phyloP scores from a whole-genome alignment of 1,284 basidiomycete species.

The Agaricales sp. region DNA sequence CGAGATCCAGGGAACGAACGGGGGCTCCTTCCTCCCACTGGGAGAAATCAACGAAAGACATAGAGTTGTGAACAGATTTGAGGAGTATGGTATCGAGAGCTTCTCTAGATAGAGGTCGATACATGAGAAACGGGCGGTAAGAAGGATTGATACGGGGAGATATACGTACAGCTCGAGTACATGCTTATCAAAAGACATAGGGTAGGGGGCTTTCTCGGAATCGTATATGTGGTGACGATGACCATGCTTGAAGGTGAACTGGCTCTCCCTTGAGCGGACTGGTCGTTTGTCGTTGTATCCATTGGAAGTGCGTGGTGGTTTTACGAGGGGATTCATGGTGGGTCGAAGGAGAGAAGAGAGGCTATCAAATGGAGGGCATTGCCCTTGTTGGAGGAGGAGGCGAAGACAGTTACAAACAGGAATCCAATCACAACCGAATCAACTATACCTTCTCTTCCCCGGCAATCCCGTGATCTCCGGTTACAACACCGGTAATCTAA shows the following conservation, averaged over 20 bases:
- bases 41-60: not conserved
- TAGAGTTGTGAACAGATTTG: not conserved
- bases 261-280: conserved; percentile 36
- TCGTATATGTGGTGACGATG: conserved; percentile 55
- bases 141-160: no score
- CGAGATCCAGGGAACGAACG: conserved; percentile 39
- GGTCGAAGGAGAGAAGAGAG: conserved; percentile 15
- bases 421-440: no score
- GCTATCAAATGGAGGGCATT: not conserved
- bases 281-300: conserved; percentile 23
- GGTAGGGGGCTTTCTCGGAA: conserved; percentile 57
- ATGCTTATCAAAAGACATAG: conserved; percentile 34
- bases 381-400: not conserved
- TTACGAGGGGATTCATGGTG: conserved; percentile 18
- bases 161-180: conserved; percentile 17
- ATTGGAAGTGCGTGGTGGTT: conserved; percentile 35
- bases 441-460: no score
- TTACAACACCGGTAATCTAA: no score
- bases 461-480: no score
- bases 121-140: not conserved
- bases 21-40: not conserved
- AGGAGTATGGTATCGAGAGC: not conserved
- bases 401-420: no score
- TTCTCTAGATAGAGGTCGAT: not conserved
- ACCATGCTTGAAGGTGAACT: conserved; percentile 48